Evolutionary conservation across 2,329 filamentous ascomycete genomes (phyloP).

Genomic region (Diaporthe ampelina): DNA sequence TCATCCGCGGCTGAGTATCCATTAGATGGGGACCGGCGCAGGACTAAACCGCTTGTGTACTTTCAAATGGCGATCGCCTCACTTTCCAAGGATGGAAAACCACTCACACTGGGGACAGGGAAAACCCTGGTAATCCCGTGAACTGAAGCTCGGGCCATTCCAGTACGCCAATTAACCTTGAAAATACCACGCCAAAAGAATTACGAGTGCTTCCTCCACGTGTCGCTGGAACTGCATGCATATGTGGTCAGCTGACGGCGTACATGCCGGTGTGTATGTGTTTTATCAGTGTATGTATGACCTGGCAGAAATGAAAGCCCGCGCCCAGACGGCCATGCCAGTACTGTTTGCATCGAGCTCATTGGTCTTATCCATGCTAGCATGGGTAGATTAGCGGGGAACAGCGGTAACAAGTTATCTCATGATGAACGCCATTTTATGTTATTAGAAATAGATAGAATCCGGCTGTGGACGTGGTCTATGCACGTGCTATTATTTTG

Average conservation of each 20-base stretch:
- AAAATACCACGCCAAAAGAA: background rate
- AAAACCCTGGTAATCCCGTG: background rate
- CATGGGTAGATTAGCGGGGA: background rate
- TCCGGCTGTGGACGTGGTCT: background rate
- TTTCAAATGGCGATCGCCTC: constrained; percentile 24
- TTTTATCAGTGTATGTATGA: background rate
- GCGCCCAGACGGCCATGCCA: background rate
- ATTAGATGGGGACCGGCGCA: background rate
- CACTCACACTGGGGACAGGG: background rate
- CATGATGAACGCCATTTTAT: background rate
- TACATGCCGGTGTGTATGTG: too few species aligned
- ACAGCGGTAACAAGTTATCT: background rate
- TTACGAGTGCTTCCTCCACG: background rate
- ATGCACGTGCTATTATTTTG: background rate
- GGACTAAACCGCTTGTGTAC: background rate
- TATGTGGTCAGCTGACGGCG: constrained; percentile 6
- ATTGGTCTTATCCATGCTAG: background rate
- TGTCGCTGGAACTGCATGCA: constrained; percentile 6
- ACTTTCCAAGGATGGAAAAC: background rate
- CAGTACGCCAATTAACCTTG: background rate
- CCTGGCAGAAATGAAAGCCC: constrained; percentile 1
- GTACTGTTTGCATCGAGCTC: background rate
- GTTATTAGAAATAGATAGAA: background rate
- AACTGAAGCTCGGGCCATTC: background rate
- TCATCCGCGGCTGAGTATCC: background rate